Evolutionary conservation across 1,139 yeast genomes (phyloP), one percentile per base, ranked within the genome.

Genomic region (Diutina neorugosa): DNA sequence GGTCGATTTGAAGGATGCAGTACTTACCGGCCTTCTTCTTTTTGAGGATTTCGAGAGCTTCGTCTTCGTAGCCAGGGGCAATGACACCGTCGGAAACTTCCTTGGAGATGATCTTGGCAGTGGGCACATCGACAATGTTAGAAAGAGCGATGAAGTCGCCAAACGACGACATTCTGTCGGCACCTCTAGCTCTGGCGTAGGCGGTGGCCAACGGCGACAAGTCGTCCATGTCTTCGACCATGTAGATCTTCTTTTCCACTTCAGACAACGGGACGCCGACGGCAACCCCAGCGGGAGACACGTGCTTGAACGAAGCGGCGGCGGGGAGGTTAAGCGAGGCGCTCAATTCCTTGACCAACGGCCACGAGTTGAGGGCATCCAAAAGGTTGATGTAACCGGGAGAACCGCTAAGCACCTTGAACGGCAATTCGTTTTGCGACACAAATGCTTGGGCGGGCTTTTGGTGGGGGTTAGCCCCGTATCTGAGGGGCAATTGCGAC

Each of bases 391-490:
- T 91, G 77, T 93, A 93, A 63, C 98, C 98, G 60, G 98, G 98
- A 53, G 96, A 85, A 54, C 98, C 98, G 61, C 83, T 75, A 64
- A 93, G 77, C 37, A 91, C 98, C 74, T 86, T 87, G 78, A 93
- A 93, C 53, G 98, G 98, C 62, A 93, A 79, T 60, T 84, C 85
- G 62, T 96, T 97, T 62, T 80, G 77, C 55, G 86, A 72, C 54
- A 93, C 96, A 67, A 73, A 93, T 53, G 98, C 97, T 76, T 93
- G 98, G 42, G 98, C 97, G 44, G 98, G 98, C 72, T 89, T 91
- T 77, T 93, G 98, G 71, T 93, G 98, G 57, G 98, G 98, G 76
- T 93, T 93, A 58, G 96, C 96, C 68, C 98, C 98, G 70, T 93
- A 93, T 75, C 98, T 85, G 63, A 93, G 80, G 44, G 98, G 94